phyloP scores from a whole-genome alignment of 1,284 basidiomycete genomes.

The Violaceomyces palustris region DNA sequence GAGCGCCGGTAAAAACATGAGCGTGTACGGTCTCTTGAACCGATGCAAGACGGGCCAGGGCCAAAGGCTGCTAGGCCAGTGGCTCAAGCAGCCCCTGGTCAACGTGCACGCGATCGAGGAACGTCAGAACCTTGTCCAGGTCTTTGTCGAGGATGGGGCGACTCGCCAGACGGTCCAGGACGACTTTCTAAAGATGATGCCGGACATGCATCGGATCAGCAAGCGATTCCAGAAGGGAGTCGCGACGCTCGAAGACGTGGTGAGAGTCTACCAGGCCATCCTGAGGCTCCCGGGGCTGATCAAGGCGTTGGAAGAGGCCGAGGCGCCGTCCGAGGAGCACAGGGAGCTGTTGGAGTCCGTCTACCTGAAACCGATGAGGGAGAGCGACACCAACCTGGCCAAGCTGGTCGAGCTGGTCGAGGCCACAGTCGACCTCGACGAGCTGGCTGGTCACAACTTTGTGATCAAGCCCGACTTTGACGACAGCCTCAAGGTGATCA shows the following conservation, averaged over 20 bases:
- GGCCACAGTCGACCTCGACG: slow-evolving; percentile 84
- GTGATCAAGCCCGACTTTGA: slow-evolving; percentile 92
- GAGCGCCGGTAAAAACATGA: slow-evolving; percentile 53
- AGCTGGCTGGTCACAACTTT: slow-evolving; percentile 76
- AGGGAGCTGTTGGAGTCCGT: slow-evolving; percentile 20
- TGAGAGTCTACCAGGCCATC: slow-evolving; percentile 77
- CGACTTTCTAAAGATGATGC: slow-evolving; percentile 82
- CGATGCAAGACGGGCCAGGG: slow-evolving; percentile 96
- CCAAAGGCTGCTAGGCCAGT: slow-evolving; percentile 78
- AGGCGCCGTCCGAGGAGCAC: slow-evolving; percentile 19
- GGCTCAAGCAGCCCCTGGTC: slow-evolving; percentile 94
- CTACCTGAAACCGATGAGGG: slow-evolving; percentile 34
- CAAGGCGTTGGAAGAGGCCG: slow-evolving; percentile 58
- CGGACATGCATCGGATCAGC: slow-evolving; percentile 85
- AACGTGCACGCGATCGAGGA: slow-evolving; percentile 81
- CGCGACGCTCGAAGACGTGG: slow-evolving; percentile 88
- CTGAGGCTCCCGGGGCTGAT: slow-evolving; percentile 71
- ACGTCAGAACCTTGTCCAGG: slow-evolving; percentile 64
- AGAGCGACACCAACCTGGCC: slow-evolving; percentile 14
- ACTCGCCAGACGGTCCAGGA: slow-evolving; percentile 71
- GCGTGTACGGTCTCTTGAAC: slow-evolving; percentile 82
- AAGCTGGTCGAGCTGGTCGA: slow-evolving; percentile 90
- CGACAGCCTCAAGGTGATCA: slow-evolving; percentile 66
- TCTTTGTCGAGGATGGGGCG: slow-evolving; percentile 74
- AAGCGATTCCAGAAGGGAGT: slow-evolving; percentile 84